phyloP scores from a whole-genome alignment of 129 eudicot species.

The Tanacetum coccineum region DNA sequence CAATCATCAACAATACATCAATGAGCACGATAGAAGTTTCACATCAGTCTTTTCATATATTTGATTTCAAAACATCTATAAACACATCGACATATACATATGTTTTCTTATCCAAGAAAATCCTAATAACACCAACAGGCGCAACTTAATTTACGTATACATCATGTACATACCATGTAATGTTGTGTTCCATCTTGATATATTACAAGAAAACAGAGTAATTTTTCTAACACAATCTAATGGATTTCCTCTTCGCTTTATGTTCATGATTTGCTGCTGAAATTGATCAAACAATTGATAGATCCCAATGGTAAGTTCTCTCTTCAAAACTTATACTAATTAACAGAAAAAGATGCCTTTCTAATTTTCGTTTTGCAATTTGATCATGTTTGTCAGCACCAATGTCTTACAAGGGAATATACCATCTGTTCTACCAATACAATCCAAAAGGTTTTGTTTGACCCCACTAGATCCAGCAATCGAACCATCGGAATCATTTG shows the following conservation, averaged over 20 bases:
- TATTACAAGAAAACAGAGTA: no score
- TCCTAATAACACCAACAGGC: no score
- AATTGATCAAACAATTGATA: constrained; percentile 26
- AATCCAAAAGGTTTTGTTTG: constrained; percentile 66
- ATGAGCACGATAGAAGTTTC: no score
- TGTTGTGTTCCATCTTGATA: no score
- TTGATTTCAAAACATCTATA: no score
- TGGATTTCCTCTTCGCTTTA: background rate
- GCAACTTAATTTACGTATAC: no score
- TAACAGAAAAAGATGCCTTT: background rate
- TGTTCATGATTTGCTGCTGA: constrained; percentile 22
- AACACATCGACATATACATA: no score
- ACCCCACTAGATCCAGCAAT: constrained; percentile 45
- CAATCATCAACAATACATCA: no score
- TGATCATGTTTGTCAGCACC: constrained; percentile 46
- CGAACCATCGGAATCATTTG: constrained; percentile 55
- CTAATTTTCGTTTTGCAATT: background rate
- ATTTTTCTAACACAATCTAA: background rate
- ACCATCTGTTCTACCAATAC: constrained; percentile 71
- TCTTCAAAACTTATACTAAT: background rate
- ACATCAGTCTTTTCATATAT: no score
- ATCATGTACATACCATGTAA: no score
- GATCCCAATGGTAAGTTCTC: constrained; percentile 71
- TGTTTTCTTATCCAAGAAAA: no score
- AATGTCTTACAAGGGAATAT: constrained; percentile 67